These are phyloP conservation scores for Paratinospora sagittata DNA, from an alignment of 164 flowering plant species.

Conservation along the genomic window DNA sequence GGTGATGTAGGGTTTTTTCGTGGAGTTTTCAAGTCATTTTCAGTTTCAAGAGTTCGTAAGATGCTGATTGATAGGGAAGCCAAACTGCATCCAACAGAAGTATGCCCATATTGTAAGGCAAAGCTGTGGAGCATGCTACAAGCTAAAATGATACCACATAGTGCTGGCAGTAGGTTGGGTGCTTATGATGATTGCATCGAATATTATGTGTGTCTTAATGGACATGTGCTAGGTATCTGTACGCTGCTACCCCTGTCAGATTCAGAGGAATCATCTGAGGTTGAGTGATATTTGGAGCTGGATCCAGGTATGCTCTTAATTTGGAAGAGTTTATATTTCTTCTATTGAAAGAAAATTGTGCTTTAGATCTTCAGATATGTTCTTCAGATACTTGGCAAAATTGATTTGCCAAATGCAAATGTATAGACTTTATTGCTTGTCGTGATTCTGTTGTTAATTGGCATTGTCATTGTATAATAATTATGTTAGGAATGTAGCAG, in stretches of 20 bases:
- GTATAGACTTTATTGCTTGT: background rate
- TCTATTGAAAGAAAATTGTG: background rate
- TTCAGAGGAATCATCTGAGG: constrained; percentile 78
- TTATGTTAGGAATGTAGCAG: background rate
- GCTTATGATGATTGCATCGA: constrained; percentile 87
- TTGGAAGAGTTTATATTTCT: background rate
- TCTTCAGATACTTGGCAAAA: too few species aligned
- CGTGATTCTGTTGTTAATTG: background rate
- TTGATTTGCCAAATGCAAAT: too few species aligned
- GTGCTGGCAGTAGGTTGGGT: constrained; percentile 80
- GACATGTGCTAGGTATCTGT: constrained; percentile 88
- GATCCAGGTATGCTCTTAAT: constrained; percentile 31
- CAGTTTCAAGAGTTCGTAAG: constrained; percentile 61
- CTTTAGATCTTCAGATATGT: background rate
- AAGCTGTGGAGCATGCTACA: constrained; percentile 91
- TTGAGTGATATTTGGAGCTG: constrained; percentile 32
- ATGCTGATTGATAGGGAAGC: constrained; percentile 59
- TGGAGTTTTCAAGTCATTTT: constrained; percentile 87
- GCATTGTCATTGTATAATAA: background rate
- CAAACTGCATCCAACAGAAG: constrained; percentile 70
- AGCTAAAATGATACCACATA: constrained; percentile 85
- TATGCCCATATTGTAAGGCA: constrained; percentile 94
- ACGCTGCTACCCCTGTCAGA: constrained; percentile 87
- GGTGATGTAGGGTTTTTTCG: constrained; percentile 92
- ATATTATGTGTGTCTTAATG: constrained; percentile 92